These are phyloP conservation scores for Zelonia costaricensis DNA, from an alignment of 208 protist genomes.

Conservation along the genomic window DNA sequence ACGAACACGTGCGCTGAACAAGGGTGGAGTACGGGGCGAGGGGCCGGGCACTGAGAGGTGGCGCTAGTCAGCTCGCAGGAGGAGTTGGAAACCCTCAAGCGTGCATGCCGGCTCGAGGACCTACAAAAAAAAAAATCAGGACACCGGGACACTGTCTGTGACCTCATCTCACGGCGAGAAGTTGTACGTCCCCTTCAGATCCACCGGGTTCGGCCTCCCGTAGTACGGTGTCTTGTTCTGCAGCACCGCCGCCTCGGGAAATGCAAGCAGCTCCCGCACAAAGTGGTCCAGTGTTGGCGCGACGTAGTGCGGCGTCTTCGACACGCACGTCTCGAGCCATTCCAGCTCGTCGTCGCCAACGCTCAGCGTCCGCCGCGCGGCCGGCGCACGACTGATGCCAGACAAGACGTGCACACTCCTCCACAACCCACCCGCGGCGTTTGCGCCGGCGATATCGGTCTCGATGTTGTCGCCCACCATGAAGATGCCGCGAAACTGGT, in stretches of 20 bases:
- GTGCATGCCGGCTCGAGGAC: too few relatives aligned
- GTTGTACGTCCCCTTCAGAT: slow-evolving; percentile 69
- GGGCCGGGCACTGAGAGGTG: too few relatives aligned
- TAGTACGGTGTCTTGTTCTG: slow-evolving; percentile 69
- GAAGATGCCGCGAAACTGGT: slow-evolving; percentile 60
- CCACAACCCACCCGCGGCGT: slow-evolving; percentile 71
- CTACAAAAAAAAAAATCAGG: too few relatives aligned
- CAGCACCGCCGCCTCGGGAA: slow-evolving; percentile 64
- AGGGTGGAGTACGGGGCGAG: too few relatives aligned
- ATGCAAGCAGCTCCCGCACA: slow-evolving; percentile 79
- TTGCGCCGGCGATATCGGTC: slow-evolving; percentile 83
- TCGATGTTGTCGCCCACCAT: slow-evolving; percentile 91
- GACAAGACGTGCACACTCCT: slow-evolving; percentile 82
- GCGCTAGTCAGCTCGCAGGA: too few relatives aligned
- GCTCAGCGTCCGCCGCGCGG: slow-evolving; percentile 54
- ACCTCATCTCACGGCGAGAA: slow-evolving; percentile 30
- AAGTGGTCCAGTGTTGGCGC: slow-evolving; percentile 90
- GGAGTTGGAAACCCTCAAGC: too few relatives aligned
- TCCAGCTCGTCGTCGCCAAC: slow-evolving; percentile 67
- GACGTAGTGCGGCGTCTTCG: slow-evolving; percentile 79
- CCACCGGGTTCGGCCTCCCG: slow-evolving; percentile 76
- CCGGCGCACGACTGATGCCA: slow-evolving; percentile 62
- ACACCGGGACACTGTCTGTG: neutral
- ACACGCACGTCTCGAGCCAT: slow-evolving; percentile 63
- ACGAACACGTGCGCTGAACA: too few relatives aligned